Base-by-base conservation (phyloP, 495 filamentous ascomycete species). In the Penicillium tannophilum region DNA sequence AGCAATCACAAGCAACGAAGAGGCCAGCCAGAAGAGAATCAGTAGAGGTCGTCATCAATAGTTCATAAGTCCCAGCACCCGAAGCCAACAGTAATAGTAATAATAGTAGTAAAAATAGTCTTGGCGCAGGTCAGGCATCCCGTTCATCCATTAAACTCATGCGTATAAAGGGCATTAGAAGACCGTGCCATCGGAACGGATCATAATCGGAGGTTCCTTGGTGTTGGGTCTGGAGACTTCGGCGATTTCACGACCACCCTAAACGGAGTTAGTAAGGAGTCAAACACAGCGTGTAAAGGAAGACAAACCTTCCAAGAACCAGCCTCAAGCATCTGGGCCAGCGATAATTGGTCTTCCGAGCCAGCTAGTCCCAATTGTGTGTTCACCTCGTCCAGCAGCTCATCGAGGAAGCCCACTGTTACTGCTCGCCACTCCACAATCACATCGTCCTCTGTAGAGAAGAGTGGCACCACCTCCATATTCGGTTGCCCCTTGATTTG, bases 161-260 rank as follows among this genome's bases (percentile, higher is more conserved):
- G 20, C 20, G 56, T 57, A 59, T 71, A 63, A 54, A 67, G 56
- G 56, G 63, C 63, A 72, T 73, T 86, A 97, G 70, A 98, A 97
- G 53, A 98, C 92, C 8, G 94, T 98, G 46, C 94, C 94, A 70
- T 98, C 94, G 59, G 90, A 95, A 54, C 96, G 82, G 62, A 98
- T 97, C 78, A 97, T 88, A 65, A 98, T 98, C 4, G 94, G 94
- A 19, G 95, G 92, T 67, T 93, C 91, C 76, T 95, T 97, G 43
- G 95, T 98, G 67, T 97, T 97, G 7, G 94, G 94, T 59, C 94
- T 82, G 55, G 90, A 95, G 52, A 97, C 90, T 74, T 97, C 95
- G 43, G 94, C 94, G 60, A 98, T 88, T 77, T 98, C 94, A 68
- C 94, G 86, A 56, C 94, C 94, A 68, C 93, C 95, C 94, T 97